A percentile compares a stretch with the other conserved stretches of the same genome.
Evolutionary conservation across 768 basidiomycete species (phyloP).

Genomic region (Tricholoma hemisulphureum): DNA sequence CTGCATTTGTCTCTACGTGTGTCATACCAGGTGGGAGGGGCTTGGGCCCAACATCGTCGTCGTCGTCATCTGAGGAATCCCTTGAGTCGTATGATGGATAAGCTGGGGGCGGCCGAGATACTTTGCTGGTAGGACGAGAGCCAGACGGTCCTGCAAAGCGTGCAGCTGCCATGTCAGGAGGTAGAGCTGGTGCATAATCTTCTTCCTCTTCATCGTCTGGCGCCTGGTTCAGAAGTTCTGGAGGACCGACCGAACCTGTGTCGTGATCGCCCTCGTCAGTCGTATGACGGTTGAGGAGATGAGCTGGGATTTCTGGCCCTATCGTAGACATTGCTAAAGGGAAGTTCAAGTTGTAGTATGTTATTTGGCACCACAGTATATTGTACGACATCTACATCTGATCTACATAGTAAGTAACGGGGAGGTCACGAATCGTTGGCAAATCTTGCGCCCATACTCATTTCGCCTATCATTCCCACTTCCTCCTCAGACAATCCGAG

Average conservation of each 20-base stretch:
- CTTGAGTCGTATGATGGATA: conserved; percentile 34
- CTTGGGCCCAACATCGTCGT: conserved; percentile 83
- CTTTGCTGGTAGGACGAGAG: conserved; percentile 25
- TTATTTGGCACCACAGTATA: not conserved
- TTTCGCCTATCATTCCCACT: conserved; percentile 53
- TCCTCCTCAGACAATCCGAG: conserved; percentile 63
- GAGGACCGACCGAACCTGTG: conserved; percentile 26
- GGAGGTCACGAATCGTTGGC: not conserved
- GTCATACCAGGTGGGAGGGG: conserved; percentile 56
- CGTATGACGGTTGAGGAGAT: conserved; percentile 32
- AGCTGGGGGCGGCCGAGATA: conserved; percentile 56
- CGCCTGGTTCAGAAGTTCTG: conserved; percentile 25
- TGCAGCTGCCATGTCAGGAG: conserved; percentile 61
- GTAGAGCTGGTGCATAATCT: conserved; percentile 70
- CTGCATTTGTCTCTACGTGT: conserved; percentile 55
- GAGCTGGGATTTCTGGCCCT: conserved; percentile 57
- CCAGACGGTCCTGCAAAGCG: conserved; percentile 28
- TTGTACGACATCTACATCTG: not conserved
- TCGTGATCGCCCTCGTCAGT: conserved; percentile 30
- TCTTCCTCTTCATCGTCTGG: conserved; percentile 48
- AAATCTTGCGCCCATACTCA: conserved; percentile 53
- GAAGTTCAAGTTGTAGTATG: not conserved
- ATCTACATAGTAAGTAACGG: no score
- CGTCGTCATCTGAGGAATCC: conserved; percentile 47
- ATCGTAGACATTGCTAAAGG: conserved; percentile 43